A percentile compares a stretch with the other conserved stretches of the same genome.
Evolutionary conservation across 2,329 filamentous ascomycete species (phyloP).

Genomic region (Grosmannia penicillata): DNA sequence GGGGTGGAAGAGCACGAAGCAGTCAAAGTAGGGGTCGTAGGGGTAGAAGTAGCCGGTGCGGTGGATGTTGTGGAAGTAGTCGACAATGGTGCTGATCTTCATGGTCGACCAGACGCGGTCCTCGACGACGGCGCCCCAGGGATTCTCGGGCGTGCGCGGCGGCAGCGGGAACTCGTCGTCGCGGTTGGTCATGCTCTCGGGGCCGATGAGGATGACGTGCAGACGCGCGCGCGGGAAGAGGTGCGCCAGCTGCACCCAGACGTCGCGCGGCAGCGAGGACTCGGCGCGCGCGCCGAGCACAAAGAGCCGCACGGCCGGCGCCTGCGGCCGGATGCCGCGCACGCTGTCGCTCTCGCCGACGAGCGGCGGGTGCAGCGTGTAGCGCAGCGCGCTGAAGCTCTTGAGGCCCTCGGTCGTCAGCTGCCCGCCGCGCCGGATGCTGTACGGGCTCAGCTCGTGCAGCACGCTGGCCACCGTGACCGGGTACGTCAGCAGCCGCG

Average conservation of each 20-base stretch:
- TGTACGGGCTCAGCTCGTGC: constrained; percentile 90
- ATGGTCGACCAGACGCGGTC: constrained; percentile 75
- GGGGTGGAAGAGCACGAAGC: constrained; percentile 92
- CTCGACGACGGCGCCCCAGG: constrained; percentile 87
- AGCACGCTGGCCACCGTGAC: constrained; percentile 81
- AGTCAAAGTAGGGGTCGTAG: constrained; percentile 97
- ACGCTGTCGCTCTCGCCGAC: constrained; percentile 60
- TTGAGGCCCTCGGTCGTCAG: constrained; percentile 82
- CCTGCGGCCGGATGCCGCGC: constrained; percentile 66
- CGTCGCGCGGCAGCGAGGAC: constrained; percentile 82
- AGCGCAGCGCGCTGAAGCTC: constrained; percentile 83
- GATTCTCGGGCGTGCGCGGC: constrained; percentile 68
- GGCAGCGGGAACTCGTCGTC: constrained; percentile 88
- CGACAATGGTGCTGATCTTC: constrained; percentile 96
- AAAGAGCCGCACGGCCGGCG: constrained; percentile 83
- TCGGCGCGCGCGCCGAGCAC: constrained; percentile 92
- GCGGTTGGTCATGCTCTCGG: constrained; percentile 89
- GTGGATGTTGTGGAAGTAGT: constrained; percentile 96
- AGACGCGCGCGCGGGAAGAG: constrained; percentile 87
- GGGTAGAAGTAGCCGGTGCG: constrained; percentile 81
- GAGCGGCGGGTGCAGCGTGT: constrained; percentile 79
- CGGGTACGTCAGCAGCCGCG: constrained; percentile 84
- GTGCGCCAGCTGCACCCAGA: constrained; percentile 88
- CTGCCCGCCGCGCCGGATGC: constrained; percentile 56
- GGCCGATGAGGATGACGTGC: constrained; percentile 87